Evolutionary conservation across 1,139 yeast species (phyloP), one percentile per base, ranked within the genome.

Genomic region (Yamadazyma oceani): DNA sequence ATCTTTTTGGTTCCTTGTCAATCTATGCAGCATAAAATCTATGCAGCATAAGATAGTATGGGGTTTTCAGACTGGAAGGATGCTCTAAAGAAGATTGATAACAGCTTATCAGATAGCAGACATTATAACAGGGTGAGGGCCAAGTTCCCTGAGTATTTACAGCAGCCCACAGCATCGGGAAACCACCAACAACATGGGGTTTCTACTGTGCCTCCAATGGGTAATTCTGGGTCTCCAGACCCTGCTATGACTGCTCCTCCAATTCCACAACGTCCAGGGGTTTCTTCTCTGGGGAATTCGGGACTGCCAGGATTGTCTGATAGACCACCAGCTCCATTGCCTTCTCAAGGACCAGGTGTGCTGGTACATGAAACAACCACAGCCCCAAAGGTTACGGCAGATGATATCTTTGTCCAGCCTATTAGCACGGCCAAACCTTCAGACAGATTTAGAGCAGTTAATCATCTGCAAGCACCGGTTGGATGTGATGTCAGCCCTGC

Each of bases 391-490:
- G 12, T 34, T 11, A 21, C 28, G 11, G 40, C 15, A 2, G 47
- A 41, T 26, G 51, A 50, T 29, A 43, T 55, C 13, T 54, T 55
- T 32, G 40, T 48, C 5, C 41, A 45, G 1, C 64, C 70, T 34
- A 61, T 65, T 34, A 46, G 53, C 1, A 49, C 53, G 3, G 46
- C 45, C 8, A 60, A 53, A 36, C 69, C 67, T 1, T 66, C 71
- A 4, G 27, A 50, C 2, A 39, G 55, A 5, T 66, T 59, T 48
- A 39, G 43, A 24, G 45, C 55, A 13, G 25, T 37, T 3, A 25
- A 43, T 13, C 73, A 66, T 36, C 31, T 41, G n/a, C 69, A 59
- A 37, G 46, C 46, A 7, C 73, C 73, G 1, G 45, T 51, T 32
- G 73, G 73, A 2, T 60, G 69, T 38, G 30, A 43, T 1, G 44